phyloP scores from a whole-genome alignment of 116 monocot genomes.

The Phalaenopsis hybrid region DNA sequence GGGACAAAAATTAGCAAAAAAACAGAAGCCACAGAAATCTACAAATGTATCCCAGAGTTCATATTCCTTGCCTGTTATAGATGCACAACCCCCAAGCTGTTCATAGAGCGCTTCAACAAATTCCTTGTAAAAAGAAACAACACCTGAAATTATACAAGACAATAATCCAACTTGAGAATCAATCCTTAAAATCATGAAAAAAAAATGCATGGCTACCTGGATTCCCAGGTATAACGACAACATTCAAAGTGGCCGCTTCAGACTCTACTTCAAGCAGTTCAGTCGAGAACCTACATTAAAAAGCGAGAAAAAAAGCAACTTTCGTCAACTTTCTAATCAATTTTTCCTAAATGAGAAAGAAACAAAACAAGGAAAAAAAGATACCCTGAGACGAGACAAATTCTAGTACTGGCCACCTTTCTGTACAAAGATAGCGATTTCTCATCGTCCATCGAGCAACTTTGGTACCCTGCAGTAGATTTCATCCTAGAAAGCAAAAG shows the following conservation, averaged over 20 bases:
- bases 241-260: slow-evolving; percentile 45
- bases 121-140: slow-evolving; percentile 62
- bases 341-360: neutral
- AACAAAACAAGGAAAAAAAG: neutral
- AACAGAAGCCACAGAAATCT: neutral
- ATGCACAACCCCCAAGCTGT: slow-evolving; percentile 54
- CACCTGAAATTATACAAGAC: slow-evolving; percentile 28
- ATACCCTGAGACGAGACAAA: slow-evolving; percentile 52
- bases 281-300: slow-evolving; percentile 38
- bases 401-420: slow-evolving; percentile 17
- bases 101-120: slow-evolving; percentile 64
- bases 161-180: neutral
- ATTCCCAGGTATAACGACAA: slow-evolving; percentile 70
- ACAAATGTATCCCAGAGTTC: neutral
- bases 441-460: slow-evolving; percentile 29
- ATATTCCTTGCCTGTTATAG: slow-evolving; percentile 64
- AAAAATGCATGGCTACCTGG: slow-evolving; percentile 39
- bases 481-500: slow-evolving; percentile 9
- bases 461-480: slow-evolving; percentile 13
- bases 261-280: slow-evolving; percentile 59
- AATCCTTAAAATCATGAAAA: neutral
- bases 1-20: slow-evolving; percentile 14
- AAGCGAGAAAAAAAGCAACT: neutral
- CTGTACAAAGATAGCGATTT: slow-evolving; percentile 10
- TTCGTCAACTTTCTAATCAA: neutral